These are phyloP conservation scores for Diutina neorugosa DNA, from an alignment of 1,139 yeast species.

Conservation along the genomic window DNA sequence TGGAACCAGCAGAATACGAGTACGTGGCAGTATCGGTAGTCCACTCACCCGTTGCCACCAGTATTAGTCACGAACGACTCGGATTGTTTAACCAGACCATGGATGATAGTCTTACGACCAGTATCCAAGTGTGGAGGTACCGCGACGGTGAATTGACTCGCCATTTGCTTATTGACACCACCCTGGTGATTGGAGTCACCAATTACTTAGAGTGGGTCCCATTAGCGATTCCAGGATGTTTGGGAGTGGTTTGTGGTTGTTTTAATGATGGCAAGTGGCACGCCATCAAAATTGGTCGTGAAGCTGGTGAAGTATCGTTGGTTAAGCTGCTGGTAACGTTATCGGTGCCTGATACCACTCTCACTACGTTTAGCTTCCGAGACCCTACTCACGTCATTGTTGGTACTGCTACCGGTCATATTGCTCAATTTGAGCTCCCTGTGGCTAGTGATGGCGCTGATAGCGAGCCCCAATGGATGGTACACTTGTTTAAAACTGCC, in stretches of 20 bases:
- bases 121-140: slow-evolving; percentile 38
- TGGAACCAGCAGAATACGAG: slow-evolving; percentile 17
- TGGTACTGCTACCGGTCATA: slow-evolving; percentile 55
- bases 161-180: slow-evolving; percentile 24
- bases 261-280: slow-evolving; percentile 57
- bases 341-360: slow-evolving; percentile 13
- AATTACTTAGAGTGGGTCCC: slow-evolving; percentile 43
- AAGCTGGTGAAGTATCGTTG: neutral
- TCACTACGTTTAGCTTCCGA: slow-evolving; percentile 46
- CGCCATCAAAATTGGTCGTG: slow-evolving; percentile 27
- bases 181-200: slow-evolving; percentile 33
- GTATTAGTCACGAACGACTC: slow-evolving; percentile 20
- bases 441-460: slow-evolving; percentile 8
- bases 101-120: slow-evolving; percentile 16
- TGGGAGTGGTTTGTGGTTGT: slow-evolving; percentile 40
- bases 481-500: slow-evolving; percentile 37
- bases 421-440: slow-evolving; percentile 48
- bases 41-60: slow-evolving; percentile 15
- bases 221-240: slow-evolving; percentile 11
- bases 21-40: slow-evolving; percentile 37
- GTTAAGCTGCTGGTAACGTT: slow-evolving; percentile 15
- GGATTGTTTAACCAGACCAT: slow-evolving; percentile 16
- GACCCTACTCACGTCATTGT: slow-evolving; percentile 38
- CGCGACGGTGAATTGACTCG: slow-evolving; percentile 16
- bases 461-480: slow-evolving; percentile 27